Conservation (phyloP, 2,329 filamentous ascomycete genomes). For the Fusarium brevicatenulatum region DNA sequence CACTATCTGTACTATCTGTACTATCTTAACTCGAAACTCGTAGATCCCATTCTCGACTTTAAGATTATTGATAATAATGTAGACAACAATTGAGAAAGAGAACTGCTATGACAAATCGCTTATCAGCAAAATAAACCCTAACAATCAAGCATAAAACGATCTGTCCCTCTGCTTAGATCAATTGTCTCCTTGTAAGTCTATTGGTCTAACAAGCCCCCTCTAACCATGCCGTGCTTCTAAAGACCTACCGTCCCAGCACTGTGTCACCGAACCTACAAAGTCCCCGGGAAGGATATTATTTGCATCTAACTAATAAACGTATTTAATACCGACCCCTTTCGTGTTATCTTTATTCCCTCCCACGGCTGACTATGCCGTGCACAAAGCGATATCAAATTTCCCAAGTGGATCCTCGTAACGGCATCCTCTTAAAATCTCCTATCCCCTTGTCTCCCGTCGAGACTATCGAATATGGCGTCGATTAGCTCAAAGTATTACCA, state of each 20-base stretch:
- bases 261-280: not conserved
- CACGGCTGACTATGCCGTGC: not conserved
- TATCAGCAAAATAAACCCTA: rapidly evolving
- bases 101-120: rapidly evolving
- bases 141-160: rapidly evolving
- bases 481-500: not conserved
- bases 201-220: not conserved
- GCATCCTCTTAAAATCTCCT: not conserved
- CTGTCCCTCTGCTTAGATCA: too few species aligned
- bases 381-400: not conserved
- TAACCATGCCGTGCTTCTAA: not conserved
- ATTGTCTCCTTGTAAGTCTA: not conserved
- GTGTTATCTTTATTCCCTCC: not conserved
- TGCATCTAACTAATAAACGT: too few species aligned
- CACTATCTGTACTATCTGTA: too few species aligned
- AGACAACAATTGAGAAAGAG: too few species aligned
- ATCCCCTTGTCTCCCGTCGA: not conserved
- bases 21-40: too few species aligned
- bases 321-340: too few species aligned
- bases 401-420: not conserved
- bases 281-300: not conserved
- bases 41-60: rapidly evolving
- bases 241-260: not conserved
- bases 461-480: not conserved
- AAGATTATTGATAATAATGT: too few species aligned